phyloP scores from a whole-genome alignment of 169 alveolate genomes.

The Cryptosporidium meleagridis region DNA sequence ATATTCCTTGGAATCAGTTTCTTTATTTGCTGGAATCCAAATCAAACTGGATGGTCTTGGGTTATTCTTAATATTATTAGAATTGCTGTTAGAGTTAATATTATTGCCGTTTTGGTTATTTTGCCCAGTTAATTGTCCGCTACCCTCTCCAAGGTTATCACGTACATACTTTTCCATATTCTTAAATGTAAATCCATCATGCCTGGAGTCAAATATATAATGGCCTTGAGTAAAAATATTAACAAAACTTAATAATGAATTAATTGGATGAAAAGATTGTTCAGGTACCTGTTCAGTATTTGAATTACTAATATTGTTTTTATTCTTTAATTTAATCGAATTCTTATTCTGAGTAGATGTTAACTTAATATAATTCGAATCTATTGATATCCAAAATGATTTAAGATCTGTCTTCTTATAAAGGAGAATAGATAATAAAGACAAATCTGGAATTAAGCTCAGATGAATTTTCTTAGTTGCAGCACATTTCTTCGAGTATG shows the following conservation, averaged over 20 bases:
- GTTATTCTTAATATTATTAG: neutral
- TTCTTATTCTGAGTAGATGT: slow-evolving; percentile 8
- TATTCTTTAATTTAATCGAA: neutral
- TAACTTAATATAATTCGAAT: slow-evolving; percentile 26
- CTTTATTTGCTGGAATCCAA: slow-evolving; percentile 42
- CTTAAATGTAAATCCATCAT: slow-evolving; percentile 59
- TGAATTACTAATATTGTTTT: neutral
- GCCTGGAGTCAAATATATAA: slow-evolving; percentile 39
- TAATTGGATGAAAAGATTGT: slow-evolving; percentile 49
- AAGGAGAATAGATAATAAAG: slow-evolving; percentile 47
- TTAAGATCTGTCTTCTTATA: slow-evolving; percentile 58
- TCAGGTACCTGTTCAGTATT: neutral
- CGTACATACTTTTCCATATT: slow-evolving; percentile 54
- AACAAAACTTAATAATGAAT: slow-evolving; percentile 21
- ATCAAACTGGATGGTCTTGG: neutral
- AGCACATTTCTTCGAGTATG: slow-evolving; percentile 32
- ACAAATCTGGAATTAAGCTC: slow-evolving; percentile 63
- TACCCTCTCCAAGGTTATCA: neutral
- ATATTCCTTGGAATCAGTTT: slow-evolving; percentile 1
- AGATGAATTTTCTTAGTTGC: slow-evolving; percentile 44
- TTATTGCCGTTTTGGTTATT: neutral
- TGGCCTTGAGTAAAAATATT: slow-evolving; percentile 54
- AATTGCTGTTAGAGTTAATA: neutral
- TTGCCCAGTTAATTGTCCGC: neutral
- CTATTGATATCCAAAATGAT: slow-evolving; percentile 59